Conservation (phyloP, 31 red algal species). For the Endocladia muricata region DNA sequence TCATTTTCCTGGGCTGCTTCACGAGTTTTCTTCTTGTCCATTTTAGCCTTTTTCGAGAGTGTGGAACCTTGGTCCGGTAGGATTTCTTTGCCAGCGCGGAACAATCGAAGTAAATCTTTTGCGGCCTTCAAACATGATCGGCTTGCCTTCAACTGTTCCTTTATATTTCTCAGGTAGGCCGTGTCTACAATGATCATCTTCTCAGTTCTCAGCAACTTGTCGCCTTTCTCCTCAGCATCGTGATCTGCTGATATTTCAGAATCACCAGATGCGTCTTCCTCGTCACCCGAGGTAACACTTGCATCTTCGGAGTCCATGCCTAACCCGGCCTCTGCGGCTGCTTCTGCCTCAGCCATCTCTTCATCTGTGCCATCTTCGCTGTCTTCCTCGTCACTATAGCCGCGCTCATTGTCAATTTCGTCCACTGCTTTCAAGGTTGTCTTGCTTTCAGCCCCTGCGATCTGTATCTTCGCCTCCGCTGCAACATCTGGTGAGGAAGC, state of each 20-base stretch:
- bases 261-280: background rate
- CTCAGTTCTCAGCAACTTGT: background rate
- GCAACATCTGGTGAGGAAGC: background rate
- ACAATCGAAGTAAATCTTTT: conserved; percentile 51
- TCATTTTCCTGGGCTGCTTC: background rate
- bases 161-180: conserved; percentile 36
- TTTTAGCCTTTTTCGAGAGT: conserved; percentile 3
- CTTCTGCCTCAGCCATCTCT: background rate
- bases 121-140: conserved; percentile 37
- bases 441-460: background rate
- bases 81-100: conserved; percentile 53
- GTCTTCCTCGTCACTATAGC: background rate
- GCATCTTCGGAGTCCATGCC: background rate
- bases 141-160: conserved; percentile 24
- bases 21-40: conserved; percentile 16
- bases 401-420: background rate
- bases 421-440: background rate
- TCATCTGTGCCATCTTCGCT: conserved; percentile 30
- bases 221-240: background rate
- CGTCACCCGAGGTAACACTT: background rate
- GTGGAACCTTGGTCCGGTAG: conserved; percentile 1
- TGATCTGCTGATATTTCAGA: background rate
- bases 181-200: conserved; percentile 45
- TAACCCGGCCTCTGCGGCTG: conserved; percentile 17
- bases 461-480: background rate